Conservation (phyloP, 2,329 filamentous ascomycete species). For the Hypoxylon sp. region DNA sequence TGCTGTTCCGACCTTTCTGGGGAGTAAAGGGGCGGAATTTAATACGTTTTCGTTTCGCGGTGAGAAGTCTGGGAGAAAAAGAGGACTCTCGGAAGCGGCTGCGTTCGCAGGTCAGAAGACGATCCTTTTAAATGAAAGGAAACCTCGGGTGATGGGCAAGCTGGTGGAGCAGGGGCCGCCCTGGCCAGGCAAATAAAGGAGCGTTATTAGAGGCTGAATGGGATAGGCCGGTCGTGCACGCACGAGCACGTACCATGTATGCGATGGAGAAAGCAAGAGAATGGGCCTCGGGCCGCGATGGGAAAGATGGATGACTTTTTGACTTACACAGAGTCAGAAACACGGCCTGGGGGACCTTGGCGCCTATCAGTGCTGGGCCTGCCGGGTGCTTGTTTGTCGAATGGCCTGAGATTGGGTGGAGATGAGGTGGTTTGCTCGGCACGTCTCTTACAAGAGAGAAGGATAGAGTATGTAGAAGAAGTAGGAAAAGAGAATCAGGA, state of each 20-base stretch:
- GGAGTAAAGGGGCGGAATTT: slow-evolving; percentile 11
- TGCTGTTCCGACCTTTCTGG: slow-evolving; percentile 23
- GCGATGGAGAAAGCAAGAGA: slow-evolving; percentile 11
- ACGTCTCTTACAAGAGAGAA: neutral
- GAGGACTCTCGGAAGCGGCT: slow-evolving; percentile 21
- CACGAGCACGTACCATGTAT: slow-evolving; percentile 1
- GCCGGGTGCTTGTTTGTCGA: slow-evolving; percentile 6
- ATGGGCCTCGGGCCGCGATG: slow-evolving; percentile 27
- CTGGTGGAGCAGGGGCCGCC: slow-evolving; percentile 29
- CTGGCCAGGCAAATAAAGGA: slow-evolving; percentile 30
- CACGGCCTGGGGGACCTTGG: slow-evolving; percentile 13
- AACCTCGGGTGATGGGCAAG: slow-evolving; percentile 27
- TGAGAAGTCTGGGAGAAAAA: slow-evolving; percentile 21
- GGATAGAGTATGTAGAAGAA: neutral
- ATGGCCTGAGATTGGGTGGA: slow-evolving; percentile 2
- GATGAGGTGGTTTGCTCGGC: neutral
- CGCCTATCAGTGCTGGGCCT: slow-evolving; percentile 9
- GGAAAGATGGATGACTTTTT: too few species aligned
- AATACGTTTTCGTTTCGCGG: slow-evolving; percentile 15
- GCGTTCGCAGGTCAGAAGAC: slow-evolving; percentile 23
- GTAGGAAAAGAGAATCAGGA: slow-evolving; percentile 3
- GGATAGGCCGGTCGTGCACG: slow-evolving; percentile 8
- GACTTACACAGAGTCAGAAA: slow-evolving; percentile 31
- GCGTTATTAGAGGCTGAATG: slow-evolving; percentile 29
- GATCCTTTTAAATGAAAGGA: slow-evolving; percentile 24